Conservation (phyloP, 495 filamentous ascomycete genomes). For the Zalerion maritima region DNA sequence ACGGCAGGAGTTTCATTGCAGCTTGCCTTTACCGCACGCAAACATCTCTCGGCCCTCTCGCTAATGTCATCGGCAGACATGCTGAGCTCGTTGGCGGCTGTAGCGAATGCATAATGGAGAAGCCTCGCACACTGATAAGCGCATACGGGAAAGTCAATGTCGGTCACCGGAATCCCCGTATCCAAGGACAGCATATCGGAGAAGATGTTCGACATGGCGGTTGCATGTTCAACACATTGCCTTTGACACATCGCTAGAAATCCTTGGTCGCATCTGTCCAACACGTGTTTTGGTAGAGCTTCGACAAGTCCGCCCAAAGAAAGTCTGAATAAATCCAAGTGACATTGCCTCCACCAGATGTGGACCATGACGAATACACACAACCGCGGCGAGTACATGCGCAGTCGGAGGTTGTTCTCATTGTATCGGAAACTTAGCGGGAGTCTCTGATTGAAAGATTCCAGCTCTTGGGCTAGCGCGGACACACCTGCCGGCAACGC, state of each 20-base stretch:
- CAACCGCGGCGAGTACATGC: conserved; percentile 30
- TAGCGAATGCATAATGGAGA: conserved; percentile 17
- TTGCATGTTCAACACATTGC: conserved; percentile 31
- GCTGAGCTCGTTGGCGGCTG: conserved; percentile 9
- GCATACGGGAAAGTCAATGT: conserved; percentile 32
- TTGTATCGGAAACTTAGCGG: conserved; percentile 31
- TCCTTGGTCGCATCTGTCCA: conserved; percentile 23
- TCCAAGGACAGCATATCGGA: conserved; percentile 24
- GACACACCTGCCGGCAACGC: conserved; percentile 24
- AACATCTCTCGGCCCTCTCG: conserved; percentile 15
- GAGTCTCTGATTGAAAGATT: conserved; percentile 28
- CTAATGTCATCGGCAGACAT: conserved; percentile 14
- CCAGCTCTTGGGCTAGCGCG: conserved; percentile 25
- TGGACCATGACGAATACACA: conserved; percentile 37
- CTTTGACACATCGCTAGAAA: conserved; percentile 23
- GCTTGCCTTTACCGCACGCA: conserved; percentile 17
- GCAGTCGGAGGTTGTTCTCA: conserved; percentile 32
- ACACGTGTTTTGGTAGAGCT: conserved; percentile 18
- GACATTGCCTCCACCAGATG: conserved; percentile 34
- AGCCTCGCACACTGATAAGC: conserved; percentile 32
- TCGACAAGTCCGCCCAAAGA: conserved; percentile 29
- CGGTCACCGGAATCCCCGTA: conserved; percentile 25
- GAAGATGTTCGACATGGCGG: conserved; percentile 34
- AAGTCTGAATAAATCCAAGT: conserved; percentile 33
- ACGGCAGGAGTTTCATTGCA: conserved; percentile 1